phyloP scores from a whole-genome alignment of 225 moss, liverwort and hornwort genomes.

The Polytrichum formosum region DNA sequence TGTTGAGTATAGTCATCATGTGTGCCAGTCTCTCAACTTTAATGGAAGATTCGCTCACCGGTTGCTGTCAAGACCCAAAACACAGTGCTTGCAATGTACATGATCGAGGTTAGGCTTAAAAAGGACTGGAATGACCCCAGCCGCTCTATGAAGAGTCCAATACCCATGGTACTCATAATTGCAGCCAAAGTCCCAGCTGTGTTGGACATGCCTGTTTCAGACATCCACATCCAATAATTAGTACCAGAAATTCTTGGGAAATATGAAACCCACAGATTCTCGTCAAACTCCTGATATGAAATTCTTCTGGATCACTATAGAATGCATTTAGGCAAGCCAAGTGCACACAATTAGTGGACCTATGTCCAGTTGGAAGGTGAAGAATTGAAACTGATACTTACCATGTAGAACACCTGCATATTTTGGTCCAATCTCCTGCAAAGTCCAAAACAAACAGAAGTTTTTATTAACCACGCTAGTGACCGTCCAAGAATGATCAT shows the following conservation, averaged over 20 bases:
- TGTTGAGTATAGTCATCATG: too few relatives aligned
- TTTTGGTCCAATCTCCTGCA: conserved; percentile 78
- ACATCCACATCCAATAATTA: background rate
- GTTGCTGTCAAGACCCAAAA: conserved; percentile 70
- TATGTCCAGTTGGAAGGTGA: too few relatives aligned
- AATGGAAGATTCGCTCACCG: conserved; percentile 67
- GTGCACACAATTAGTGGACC: too few relatives aligned
- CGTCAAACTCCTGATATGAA: too few relatives aligned
- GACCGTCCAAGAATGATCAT: too few relatives aligned
- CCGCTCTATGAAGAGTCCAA: conserved; percentile 72
- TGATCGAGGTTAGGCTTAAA: conserved; percentile 60
- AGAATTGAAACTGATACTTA: conserved; percentile 17
- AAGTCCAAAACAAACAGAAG: background rate
- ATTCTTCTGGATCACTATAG: too few relatives aligned
- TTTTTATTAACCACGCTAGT: too few relatives aligned
- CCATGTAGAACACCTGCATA: conserved; percentile 87
- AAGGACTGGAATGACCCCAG: conserved; percentile 77
- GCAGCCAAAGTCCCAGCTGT: conserved; percentile 74
- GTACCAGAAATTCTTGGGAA: too few relatives aligned
- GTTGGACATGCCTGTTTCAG: conserved; percentile 70
- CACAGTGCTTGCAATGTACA: conserved; percentile 68
- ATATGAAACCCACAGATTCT: too few relatives aligned
- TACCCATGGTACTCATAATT: conserved; percentile 74
- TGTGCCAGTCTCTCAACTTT: background rate
- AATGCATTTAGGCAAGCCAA: too few relatives aligned